A percentile compares a stretch with the other conserved stretches of the same genome.
phyloP scores from a whole-genome alignment of 768 basidiomycete species.

The Suillus brevipes region DNA sequence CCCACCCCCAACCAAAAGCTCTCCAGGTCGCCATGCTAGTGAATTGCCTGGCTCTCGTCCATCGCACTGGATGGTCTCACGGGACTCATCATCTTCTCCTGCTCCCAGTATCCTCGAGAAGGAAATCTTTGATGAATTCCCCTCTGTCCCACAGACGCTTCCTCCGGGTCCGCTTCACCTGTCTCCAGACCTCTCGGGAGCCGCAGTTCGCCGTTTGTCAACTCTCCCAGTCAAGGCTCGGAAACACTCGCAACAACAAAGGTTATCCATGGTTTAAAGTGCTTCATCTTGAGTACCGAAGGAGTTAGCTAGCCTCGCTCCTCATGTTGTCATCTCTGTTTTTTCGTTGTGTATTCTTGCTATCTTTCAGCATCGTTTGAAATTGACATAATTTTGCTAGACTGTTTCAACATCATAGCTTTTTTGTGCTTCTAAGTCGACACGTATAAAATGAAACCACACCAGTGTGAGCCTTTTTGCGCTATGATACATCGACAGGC shows the following conservation, averaged over 20 bases:
- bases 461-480: background rate
- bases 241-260: conserved; percentile 21
- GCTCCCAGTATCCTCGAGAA: conserved; percentile 48
- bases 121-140: conserved; percentile 70
- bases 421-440: background rate
- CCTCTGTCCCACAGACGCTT: conserved; percentile 59
- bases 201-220: conserved; percentile 19
- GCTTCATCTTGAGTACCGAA: background rate
- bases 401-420: background rate
- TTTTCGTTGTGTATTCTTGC: conserved; percentile 3
- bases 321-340: background rate
- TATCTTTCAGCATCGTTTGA: background rate
- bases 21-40: conserved; percentile 11
- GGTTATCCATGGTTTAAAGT: conserved; percentile 26
- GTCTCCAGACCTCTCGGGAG: conserved; percentile 15
- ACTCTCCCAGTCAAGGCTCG: conserved; percentile 30
- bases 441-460: background rate
- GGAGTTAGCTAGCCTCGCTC: conserved; percentile 1
- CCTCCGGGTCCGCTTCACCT: conserved; percentile 33
- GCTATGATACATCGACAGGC: too few species aligned
- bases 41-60: conserved; percentile 31
- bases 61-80: conserved; percentile 50
- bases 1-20: conserved; percentile 16
- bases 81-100: conserved; percentile 41
- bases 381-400: background rate